Percentiles rank a stretch among this genome's conserved stretches.
These are phyloP conservation scores for Ganoderma sp. DNA, from an alignment of 1,284 basidiomycete genomes.

Conservation along the genomic window DNA sequence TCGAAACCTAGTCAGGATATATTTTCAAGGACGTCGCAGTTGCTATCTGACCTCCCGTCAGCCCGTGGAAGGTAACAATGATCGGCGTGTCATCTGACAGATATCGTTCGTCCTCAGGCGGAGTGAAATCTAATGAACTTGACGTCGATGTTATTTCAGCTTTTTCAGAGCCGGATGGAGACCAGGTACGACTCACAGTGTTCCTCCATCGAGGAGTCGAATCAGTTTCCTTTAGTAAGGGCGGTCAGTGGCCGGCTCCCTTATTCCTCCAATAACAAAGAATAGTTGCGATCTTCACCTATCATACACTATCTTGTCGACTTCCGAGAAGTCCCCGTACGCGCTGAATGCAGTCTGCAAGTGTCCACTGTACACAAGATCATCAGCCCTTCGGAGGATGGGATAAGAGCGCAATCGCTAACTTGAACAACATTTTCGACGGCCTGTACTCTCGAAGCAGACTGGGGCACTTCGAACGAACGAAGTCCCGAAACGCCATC, in stretches of 20 bases:
- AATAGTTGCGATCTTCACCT: constrained; percentile 46
- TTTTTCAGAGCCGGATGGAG: background rate
- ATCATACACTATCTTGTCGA: constrained; percentile 71
- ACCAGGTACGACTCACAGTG: constrained; percentile 52
- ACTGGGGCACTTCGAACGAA: constrained; percentile 62
- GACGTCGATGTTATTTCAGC: background rate
- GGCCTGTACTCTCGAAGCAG: constrained; percentile 59
- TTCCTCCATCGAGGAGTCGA: constrained; percentile 68
- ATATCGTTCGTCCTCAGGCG: constrained; percentile 54
- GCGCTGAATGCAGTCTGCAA: constrained; percentile 73
- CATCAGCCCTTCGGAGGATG: background rate
- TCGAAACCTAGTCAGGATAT: background rate
- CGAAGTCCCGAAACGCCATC: constrained; percentile 55
- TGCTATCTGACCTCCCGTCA: constrained; percentile 52
- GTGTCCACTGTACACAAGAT: constrained; percentile 57
- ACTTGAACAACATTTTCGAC: constrained; percentile 74
- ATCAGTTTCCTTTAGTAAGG: constrained; percentile 53
- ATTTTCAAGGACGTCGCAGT: background rate
- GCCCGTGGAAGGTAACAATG: constrained; percentile 83
- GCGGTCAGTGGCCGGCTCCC: background rate
- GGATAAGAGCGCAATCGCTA: constrained; percentile 28
- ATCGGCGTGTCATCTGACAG: constrained; percentile 75
- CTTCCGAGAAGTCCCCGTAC: constrained; percentile 70
- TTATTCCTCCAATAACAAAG: background rate
- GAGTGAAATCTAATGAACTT: constrained; percentile 76